phyloP scores from a whole-genome alignment of 805 yeast species.

The Lachancea mirantina region DNA sequence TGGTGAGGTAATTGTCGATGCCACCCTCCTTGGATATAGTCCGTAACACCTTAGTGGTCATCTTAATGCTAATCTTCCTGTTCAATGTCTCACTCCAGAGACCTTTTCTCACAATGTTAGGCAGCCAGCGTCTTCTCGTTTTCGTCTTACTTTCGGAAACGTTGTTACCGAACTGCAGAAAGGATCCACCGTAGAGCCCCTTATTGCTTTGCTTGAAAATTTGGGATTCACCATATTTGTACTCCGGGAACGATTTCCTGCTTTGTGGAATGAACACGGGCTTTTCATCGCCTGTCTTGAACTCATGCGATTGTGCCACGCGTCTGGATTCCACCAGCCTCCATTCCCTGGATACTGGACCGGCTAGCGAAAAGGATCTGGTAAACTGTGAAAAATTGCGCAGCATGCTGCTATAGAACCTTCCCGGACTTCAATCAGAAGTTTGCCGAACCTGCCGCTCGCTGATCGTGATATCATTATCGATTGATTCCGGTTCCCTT shows the following conservation, averaged over 20 bases:
- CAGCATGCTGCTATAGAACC: too few relatives aligned
- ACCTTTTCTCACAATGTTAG: slow-evolving; percentile 68
- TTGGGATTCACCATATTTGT: slow-evolving; percentile 72
- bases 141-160: slow-evolving; percentile 70
- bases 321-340: slow-evolving; percentile 43
- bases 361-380: slow-evolving; percentile 19
- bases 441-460: background rate
- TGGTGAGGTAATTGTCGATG: slow-evolving; percentile 76
- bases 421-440: background rate
- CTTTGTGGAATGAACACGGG: slow-evolving; percentile 42
- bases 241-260: slow-evolving; percentile 47
- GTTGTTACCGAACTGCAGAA: slow-evolving; percentile 66
- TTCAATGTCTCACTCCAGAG: slow-evolving; percentile 81
- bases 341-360: slow-evolving; percentile 29
- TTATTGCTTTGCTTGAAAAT: slow-evolving; percentile 77
- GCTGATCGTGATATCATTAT: background rate
- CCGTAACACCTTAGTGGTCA: slow-evolving; percentile 73
- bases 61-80: slow-evolving; percentile 47
- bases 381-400: too few relatives aligned
- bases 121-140: slow-evolving; percentile 71
- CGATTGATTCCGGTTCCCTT: too few relatives aligned
- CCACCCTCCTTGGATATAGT: slow-evolving; percentile 95
- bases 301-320: slow-evolving; percentile 37
- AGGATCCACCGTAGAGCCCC: slow-evolving; percentile 88
- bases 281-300: slow-evolving; percentile 47